Base-by-base conservation (phyloP, 495 filamentous ascomycete genomes). In the Trichoderma parareesei region DNA sequence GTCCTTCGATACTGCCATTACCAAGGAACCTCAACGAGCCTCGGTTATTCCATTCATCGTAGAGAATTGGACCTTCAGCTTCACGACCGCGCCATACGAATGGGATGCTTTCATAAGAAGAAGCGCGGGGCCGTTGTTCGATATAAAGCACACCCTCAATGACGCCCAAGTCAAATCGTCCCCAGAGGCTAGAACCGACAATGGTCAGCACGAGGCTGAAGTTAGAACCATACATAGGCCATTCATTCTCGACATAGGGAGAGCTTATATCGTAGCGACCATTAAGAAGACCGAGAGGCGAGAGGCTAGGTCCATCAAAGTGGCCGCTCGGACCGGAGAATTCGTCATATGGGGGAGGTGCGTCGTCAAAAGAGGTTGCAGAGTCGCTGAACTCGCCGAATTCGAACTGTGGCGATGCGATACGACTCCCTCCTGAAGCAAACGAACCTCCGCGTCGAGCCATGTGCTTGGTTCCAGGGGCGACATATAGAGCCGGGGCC, bases 261-360 rank as follows among this genome's bases (percentile, higher is more conserved):
- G 38, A 57, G 27, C 33, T 61, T 35, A 83, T 66, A 18, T 68
- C 63, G 71, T 83, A 83, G 16, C 73, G 71, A 33, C 81, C 79
- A 67, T 79, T 81, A 5, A 83, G 69, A 14, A 80, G 72, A n/a
- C 78, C 78, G 0, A 79, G 67, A 7, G 69, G 68, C 3, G 62
- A 46, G 7, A 69, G 65, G 9, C 43, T 20, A 9, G 46, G 0
- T 65, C 64, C 10, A 38, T 68, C 27, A 41, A 67, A 37, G 2
- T 27, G 13, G 33, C 13, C n/a, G 16, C 14, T 9, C 0, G 41
- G 16, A 13, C 9, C 60, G 9, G 7, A 40, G 33, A 62, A 20
- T 8, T 68, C 59, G 0, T 16, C 18, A 61, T 73, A 76, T 10
- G 71, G 70, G 20, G 71, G 70, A 10, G 69, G 72, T 5, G 73